Evolutionary conservation across 2,329 filamentous ascomycete species (phyloP).

Genomic region (Sarocladium kiliense): DNA sequence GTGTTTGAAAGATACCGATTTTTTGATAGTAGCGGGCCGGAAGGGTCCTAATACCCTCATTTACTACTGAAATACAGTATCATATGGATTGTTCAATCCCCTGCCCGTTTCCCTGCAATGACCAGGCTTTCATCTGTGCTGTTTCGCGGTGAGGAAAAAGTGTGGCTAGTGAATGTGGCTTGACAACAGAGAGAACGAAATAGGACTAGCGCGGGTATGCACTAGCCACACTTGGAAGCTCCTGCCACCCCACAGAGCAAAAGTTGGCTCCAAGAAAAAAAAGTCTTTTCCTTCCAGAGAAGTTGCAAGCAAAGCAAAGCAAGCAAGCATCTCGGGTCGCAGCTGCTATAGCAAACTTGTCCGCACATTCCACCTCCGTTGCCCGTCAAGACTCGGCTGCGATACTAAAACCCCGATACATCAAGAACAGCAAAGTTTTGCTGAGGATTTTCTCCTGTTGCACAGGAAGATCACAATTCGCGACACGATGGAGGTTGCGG

Average conservation of each 20-base stretch:
- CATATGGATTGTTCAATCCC: too few relatives aligned
- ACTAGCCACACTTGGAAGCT: constrained; percentile 3
- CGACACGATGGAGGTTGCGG: constrained; percentile 38
- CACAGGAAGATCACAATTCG: constrained; percentile 25
- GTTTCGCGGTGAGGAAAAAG: too few relatives aligned
- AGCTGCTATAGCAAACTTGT: constrained; percentile 9
- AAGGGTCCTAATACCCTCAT: constrained; percentile 1
- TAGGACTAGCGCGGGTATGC: neutral
- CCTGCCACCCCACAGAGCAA: constrained; percentile 7
- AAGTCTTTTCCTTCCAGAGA: constrained; percentile 4
- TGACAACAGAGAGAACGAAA: neutral
- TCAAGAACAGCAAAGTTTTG: neutral
- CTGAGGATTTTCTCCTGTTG: neutral
- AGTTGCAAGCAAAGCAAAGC: neutral
- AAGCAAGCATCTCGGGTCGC: constrained; percentile 3
- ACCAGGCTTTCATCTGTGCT: too few relatives aligned
- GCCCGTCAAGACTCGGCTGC: constrained; percentile 9
- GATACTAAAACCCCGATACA: neutral
- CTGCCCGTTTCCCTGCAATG: too few relatives aligned
- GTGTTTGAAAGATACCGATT: constrained; percentile 4
- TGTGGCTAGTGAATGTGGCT: constrained; percentile 6
- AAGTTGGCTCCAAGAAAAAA: constrained; percentile 10
- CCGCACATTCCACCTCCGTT: constrained; percentile 6
- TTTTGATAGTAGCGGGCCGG: neutral
- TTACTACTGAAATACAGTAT: too few relatives aligned